These are phyloP conservation scores for Primulina huaijiensis DNA, from an alignment of 257 asterid genomes.

Conservation along the genomic window DNA sequence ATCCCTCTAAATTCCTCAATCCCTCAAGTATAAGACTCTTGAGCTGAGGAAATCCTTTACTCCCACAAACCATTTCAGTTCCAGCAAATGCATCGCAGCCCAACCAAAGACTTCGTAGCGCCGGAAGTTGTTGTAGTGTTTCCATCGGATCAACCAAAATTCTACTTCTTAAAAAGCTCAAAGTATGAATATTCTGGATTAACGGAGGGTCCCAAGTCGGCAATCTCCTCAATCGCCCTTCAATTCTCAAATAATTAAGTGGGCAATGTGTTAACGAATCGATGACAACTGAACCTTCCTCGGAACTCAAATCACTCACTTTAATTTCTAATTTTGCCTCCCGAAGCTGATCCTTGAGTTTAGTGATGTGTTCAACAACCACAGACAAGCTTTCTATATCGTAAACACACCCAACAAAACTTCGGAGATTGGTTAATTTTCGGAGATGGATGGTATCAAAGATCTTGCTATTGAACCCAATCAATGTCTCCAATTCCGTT, in stretches of 20 bases:
- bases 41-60: conserved; percentile 22
- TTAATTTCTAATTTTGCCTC: background rate
- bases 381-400: background rate
- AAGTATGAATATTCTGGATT: background rate
- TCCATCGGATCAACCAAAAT: conserved; percentile 15
- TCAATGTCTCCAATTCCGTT: conserved; percentile 15
- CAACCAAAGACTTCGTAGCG: background rate
- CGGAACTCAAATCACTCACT: background rate
- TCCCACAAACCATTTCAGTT: conserved; percentile 1
- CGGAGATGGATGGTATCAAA: background rate
- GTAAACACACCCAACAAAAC: background rate
- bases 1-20: background rate
- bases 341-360: background rate
- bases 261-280: background rate
- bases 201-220: conserved; percentile 8
- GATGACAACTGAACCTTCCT: background rate
- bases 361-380: background rate
- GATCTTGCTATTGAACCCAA: background rate
- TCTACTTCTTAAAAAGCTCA: background rate
- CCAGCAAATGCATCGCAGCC: background rate
- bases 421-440: conserved; percentile 11
- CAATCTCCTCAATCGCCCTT: background rate
- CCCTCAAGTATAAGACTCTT: fast-evolving
- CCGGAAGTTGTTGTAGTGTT: conserved; percentile 3
- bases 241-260: background rate